Evolutionary conservation across 441 rosid genomes (phyloP), one percentile per base, ranked within the genome.

Genomic region (Erodium chrysanthum): DNA sequence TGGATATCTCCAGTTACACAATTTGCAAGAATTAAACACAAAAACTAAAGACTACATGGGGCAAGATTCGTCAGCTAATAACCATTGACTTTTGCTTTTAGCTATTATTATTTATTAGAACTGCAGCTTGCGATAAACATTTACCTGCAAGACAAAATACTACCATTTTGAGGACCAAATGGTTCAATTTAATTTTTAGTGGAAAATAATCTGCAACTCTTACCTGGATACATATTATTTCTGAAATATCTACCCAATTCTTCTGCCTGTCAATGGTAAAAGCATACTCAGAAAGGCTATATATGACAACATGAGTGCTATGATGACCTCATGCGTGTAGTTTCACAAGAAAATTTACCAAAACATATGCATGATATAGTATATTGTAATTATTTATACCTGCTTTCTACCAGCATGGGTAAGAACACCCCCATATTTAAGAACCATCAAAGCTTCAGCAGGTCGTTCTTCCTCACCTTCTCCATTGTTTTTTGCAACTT

Each of bases 361-460:
- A 52, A 35, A 58, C 14, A 21, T 58, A 0, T 58, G n/a, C 12
- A 21, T 10, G 54, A 66, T 9, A 21, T 65, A 61, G 73, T 48
- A 72, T 29, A n/a, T 48, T 48, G 54, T 48, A 9, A 64, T 71
- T 66, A 68, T 46, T 63, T 61, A 74, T 65, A 96, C 99, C 99
- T 96, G 99, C 83, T 92, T 96, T 80, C 99, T 85, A 67, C 99
- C 99, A 73, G 99, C 99, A 82, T 96, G 99, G 42, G 98, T 96
- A 62, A 92, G 91, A 78, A 92, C 99, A 69, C 99, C 99, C 61
- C 99, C 99, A 78, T 96, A 96, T 75, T 96, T 96, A 74, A 96
- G 96, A 80, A 96, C 85, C 99, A 96, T 92, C 71, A 96, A 85
- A 65, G 99, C 99, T 81, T 96, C 99, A 29, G 77, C 85, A 31